Conservation (phyloP, 2,329 filamentous ascomycete genomes). For the Colletotrichum tabaci region DNA sequence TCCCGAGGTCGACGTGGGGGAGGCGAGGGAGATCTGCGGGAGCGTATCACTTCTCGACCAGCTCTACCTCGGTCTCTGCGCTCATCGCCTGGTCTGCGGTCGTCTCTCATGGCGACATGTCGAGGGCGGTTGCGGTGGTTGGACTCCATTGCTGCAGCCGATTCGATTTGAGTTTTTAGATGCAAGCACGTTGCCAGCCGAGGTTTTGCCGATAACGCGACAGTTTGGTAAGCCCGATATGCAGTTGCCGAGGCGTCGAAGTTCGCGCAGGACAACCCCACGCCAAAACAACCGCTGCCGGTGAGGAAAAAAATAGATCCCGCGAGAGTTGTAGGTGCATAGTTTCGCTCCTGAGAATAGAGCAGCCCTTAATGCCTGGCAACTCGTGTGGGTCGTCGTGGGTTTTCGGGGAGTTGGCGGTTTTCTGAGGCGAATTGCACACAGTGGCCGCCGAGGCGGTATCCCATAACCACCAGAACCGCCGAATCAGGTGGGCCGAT, state of each 20-base stretch:
- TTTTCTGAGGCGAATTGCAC: conserved; percentile 1
- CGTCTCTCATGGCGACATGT: conserved; percentile 60
- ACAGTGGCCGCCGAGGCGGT: conserved; percentile 9
- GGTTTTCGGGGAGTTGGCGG: conserved; percentile 12
- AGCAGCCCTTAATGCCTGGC: conserved; percentile 2
- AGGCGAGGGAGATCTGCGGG: conserved; percentile 53
- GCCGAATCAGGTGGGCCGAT: conserved; percentile 17
- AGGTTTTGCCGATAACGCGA: conserved; percentile 43
- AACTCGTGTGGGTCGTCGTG: conserved; percentile 5
- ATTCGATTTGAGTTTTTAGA: conserved; percentile 44
- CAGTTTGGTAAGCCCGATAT: conserved; percentile 33
- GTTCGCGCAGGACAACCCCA: conserved; percentile 18
- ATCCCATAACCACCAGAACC: conserved; percentile 14
- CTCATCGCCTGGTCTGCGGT: conserved; percentile 57
- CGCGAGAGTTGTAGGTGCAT: conserved; percentile 11
- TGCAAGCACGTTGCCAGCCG: conserved; percentile 39
- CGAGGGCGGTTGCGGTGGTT: conserved; percentile 44
- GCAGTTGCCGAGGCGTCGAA: conserved; percentile 33
- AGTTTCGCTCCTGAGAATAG: conserved; percentile 1
- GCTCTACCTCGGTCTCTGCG: conserved; percentile 59
- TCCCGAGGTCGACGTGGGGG: conserved; percentile 46
- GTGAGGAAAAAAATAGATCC: background rate
- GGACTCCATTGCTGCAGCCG: conserved; percentile 38
- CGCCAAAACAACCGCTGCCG: conserved; percentile 1
- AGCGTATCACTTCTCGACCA: conserved; percentile 53